Evolutionary conservation across 1,139 yeast species (phyloP).

Genomic region (Suhomyces bokatorum): DNA sequence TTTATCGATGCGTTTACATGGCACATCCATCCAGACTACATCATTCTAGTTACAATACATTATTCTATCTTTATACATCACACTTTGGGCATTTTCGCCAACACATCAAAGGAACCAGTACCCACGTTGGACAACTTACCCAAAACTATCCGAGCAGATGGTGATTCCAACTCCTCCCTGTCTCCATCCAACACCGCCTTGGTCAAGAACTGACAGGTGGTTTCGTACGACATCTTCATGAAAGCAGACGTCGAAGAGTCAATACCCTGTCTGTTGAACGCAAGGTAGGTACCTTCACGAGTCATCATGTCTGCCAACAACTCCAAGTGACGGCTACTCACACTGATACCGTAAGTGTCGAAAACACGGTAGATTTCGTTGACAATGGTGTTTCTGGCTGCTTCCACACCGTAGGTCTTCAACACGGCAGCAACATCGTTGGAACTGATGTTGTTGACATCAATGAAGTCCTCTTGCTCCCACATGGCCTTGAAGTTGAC

Average conservation of each 20-base stretch:
- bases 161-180: conserved; percentile 83
- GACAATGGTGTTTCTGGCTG: conserved; percentile 96
- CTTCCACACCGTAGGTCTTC: conserved; percentile 95
- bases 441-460: conserved; percentile 83
- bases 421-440: conserved; percentile 93
- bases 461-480: conserved; percentile 92
- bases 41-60: conserved; percentile 1
- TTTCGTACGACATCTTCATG: conserved; percentile 99
- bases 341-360: conserved; percentile 94
- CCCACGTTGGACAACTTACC: conserved; percentile 94
- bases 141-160: conserved; percentile 91
- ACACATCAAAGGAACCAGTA: conserved; percentile 92
- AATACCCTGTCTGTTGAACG: conserved; percentile 98
- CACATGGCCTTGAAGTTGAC: conserved; percentile 97
- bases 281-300: conserved; percentile 93
- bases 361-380: conserved; percentile 95
- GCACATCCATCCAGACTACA: background rate
- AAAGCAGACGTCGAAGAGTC: conserved; percentile 93
- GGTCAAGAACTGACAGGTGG: conserved; percentile 95
- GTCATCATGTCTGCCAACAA: conserved; percentile 99
- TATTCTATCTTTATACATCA: conserved; percentile 8
- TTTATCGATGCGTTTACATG: too few species aligned
- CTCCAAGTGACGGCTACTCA: conserved; percentile 91
- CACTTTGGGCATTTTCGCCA: conserved; percentile 59
- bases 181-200: conserved; percentile 95